These are phyloP conservation scores for Tephrocybe rancida DNA, from an alignment of 768 basidiomycete genomes.

Conservation along the genomic window DNA sequence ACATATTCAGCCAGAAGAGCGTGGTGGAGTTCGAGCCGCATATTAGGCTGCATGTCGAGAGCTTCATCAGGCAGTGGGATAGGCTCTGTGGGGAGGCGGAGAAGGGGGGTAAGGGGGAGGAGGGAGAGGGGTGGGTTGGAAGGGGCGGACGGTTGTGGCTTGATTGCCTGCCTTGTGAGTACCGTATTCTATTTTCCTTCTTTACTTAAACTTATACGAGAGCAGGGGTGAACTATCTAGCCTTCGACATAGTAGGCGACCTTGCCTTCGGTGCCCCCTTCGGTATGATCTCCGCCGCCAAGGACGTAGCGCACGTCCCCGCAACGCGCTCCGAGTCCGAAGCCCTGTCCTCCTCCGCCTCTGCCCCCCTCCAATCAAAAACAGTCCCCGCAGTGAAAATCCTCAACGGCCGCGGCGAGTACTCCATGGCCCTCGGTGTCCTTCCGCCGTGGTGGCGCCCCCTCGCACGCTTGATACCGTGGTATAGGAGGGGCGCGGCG, in stretches of 20 bases:
- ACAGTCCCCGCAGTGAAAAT: slow-evolving; percentile 84
- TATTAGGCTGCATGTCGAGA: slow-evolving; percentile 58
- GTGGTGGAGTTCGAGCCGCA: slow-evolving; percentile 88
- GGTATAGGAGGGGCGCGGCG: slow-evolving; percentile 68
- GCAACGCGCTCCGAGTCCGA: slow-evolving; percentile 48
- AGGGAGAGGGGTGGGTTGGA: slow-evolving; percentile 72
- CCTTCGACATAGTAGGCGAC: slow-evolving; percentile 80
- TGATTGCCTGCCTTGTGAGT: slow-evolving; percentile 74
- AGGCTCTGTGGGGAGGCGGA: slow-evolving; percentile 55
- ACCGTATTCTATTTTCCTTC: neutral
- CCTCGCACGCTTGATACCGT: slow-evolving; percentile 65
- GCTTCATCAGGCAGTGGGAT: slow-evolving; percentile 77
- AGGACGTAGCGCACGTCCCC: slow-evolving; percentile 74
- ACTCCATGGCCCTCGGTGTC: slow-evolving; percentile 80
- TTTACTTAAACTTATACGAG: slow-evolving; percentile 1
- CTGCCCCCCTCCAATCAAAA: slow-evolving; percentile 28
- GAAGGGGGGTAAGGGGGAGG: slow-evolving; percentile 57
- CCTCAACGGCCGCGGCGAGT: slow-evolving; percentile 87
- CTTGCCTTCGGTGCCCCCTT: slow-evolving; percentile 88
- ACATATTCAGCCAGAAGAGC: slow-evolving; percentile 83
- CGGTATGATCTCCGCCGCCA: slow-evolving; percentile 79
- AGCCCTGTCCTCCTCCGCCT: slow-evolving; percentile 50
- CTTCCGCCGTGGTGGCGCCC: slow-evolving; percentile 76
- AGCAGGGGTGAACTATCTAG: slow-evolving; percentile 55
- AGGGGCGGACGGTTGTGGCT: slow-evolving; percentile 68